phyloP scores from a whole-genome alignment of 2,329 filamentous ascomycete species.

The Colletotrichum camelliae region DNA sequence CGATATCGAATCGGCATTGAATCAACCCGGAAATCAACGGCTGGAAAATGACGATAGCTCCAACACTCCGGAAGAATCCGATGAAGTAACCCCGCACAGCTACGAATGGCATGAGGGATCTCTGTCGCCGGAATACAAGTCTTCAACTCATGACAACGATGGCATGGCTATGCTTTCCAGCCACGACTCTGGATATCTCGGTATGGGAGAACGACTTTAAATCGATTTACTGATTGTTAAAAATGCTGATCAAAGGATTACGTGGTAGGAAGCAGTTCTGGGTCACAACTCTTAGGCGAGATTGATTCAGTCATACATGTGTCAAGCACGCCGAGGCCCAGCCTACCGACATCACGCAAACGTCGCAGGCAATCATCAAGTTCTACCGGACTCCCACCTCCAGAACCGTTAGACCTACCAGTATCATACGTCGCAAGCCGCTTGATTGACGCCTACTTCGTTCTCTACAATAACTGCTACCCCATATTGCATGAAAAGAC shows the following conservation, averaged over 20 bases:
- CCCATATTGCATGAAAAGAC: conserved; percentile 52
- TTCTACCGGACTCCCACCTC: neutral
- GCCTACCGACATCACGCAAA: neutral
- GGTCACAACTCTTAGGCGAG: conserved; percentile 29
- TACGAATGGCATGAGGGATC: conserved; percentile 28
- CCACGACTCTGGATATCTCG: conserved; percentile 29
- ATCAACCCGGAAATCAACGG: neutral
- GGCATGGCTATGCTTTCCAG: neutral
- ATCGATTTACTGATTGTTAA: neutral
- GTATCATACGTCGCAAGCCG: conserved; percentile 19
- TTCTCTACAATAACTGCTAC: conserved; percentile 48
- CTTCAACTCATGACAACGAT: neutral
- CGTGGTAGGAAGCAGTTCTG: conserved; percentile 28
- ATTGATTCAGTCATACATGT: conserved; percentile 20
- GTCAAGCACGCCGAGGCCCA: neutral
- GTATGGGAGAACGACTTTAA: neutral
- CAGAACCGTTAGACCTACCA: conserved; percentile 7
- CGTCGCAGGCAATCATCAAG: neutral
- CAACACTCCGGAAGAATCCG: neutral
- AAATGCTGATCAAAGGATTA: neutral
- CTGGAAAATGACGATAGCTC: neutral
- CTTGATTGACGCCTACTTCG: conserved; percentile 48
- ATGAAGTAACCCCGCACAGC: conserved; percentile 4
- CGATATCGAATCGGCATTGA: conserved; percentile 27
- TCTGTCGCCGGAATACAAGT: conserved; percentile 2